Evolutionary conservation across 768 basidiomycete genomes (phyloP), one percentile per base, ranked within the genome.

Genomic region (Suillus alpinus): DNA sequence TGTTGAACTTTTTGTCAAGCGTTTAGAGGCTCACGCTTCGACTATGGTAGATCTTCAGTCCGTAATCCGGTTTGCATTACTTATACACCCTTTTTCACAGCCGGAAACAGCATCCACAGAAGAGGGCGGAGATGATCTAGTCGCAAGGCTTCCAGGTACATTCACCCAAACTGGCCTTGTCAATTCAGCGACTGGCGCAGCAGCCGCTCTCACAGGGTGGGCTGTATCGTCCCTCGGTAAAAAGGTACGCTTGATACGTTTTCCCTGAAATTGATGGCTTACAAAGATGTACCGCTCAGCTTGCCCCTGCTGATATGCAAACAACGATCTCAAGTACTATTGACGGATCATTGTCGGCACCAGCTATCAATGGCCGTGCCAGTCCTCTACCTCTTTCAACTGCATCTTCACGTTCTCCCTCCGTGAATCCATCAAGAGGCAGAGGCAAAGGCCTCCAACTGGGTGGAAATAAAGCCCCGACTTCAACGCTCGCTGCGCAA

Each of bases 141-240:
- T 62, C 4, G 18, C 64, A 63, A 23, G 76, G 67, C 57, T 76
- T 58, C 63, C 75, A 36, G 68, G 71, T n/a, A 67, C 67, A 7
- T 67, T 72, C 43, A 68, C 64, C 50, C 64, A 69, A 60, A 62
- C 64, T 50, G 67, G 81, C 12, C 75, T 97, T 2, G 92, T 92
- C 16, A 94, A 88, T 65, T 87, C 87, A 4, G 94, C 96, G 0
- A 88, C 94, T 0, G 95, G 94, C 0, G 95, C 95, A 2, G 96
- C 95, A 18, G 89, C 92, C 8, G 91, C 88, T 18, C 77, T 99
- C 3, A 95, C 96, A 14, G 94, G 95, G 6, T 98, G 96, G 96
- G 96, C 96, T 2, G 93, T 98, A 46, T 91, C 94, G 4, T 94
- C 91, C 0, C 68, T 98, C 0, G 87, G 91, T 31, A 95, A 87